Base-by-base conservation (phyloP, 352 stramenopile genomes). In the Pythium aphanidermatum region DNA sequence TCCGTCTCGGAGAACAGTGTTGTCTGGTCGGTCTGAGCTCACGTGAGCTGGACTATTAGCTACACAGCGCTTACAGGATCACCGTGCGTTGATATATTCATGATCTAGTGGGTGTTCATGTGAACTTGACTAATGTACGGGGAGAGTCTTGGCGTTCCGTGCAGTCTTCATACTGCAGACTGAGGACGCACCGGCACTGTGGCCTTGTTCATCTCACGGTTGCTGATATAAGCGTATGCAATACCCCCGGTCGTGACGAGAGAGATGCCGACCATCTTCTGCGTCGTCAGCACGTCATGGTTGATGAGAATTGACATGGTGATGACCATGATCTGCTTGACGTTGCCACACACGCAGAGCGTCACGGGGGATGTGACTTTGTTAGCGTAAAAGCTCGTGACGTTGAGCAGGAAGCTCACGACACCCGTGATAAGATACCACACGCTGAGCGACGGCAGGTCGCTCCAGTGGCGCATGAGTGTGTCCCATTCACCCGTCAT, bases 341-440 rank as follows among this genome's bases (percentile, higher is more conserved):
- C 81, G 69, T 98, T 97, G 45, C 80, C 87, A 43, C 89, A 92
- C 31, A 98, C 95, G 44, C 77, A 96, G 13, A 98, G 62, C 48
- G 91, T 98, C 45, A 98, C 70, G n/a, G 92, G 81, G 19, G 85
- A 96, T 25, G 92, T 97, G 26, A 97, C 71, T 48, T 97, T 96
- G 68, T 97, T 98, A 31, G 92, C 86, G 59, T 95, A 90, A 51
- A 98, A 94, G 51, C 85, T 97, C 39, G 73, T 95, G 50, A 97
- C 77, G 60, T 98, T 98, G 23, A 98, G 79, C 46, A 95, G 71
- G 54, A 98, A 97, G 36, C 80, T 95, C 29, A 93, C 74, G 19
- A 95, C 55, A 29, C 90, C 91, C 32, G 83, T 95, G 36, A 96
- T 35, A n/a, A 92, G 29, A 58, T 82, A 91, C 78, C 75, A 88